Evolutionary conservation across 805 yeast species (phyloP).

Genomic region (Wickerhamomyces hampshirensis): DNA sequence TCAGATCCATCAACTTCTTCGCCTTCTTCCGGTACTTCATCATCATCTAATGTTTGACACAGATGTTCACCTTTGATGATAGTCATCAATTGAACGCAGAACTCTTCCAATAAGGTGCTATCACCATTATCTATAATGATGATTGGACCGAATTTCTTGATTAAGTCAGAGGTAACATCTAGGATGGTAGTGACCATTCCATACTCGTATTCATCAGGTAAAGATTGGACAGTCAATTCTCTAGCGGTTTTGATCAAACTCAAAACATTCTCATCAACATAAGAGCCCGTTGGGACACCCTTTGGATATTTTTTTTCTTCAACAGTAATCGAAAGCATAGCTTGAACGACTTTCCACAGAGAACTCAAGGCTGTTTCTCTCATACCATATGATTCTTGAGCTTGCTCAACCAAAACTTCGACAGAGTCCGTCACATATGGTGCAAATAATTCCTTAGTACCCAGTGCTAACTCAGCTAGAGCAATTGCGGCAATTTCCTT

Average conservation of each 20-base stretch:
- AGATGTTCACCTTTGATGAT: constrained; percentile 79
- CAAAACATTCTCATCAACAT: constrained; percentile 53
- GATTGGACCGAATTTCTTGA: constrained; percentile 65
- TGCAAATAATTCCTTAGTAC: constrained; percentile 77
- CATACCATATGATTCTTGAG: constrained; percentile 84
- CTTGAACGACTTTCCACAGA: constrained; percentile 76
- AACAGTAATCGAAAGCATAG: constrained; percentile 52
- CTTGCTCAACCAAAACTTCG: constrained; percentile 60
- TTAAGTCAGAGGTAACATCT: constrained; percentile 65
- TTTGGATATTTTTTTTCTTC: constrained; percentile 52
- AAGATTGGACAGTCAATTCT: constrained; percentile 52
- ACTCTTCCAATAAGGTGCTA: constrained; percentile 53
- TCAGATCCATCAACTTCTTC: constrained; percentile 55
- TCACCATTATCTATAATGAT: constrained; percentile 59
- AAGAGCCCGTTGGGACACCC: constrained; percentile 58
- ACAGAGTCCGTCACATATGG: constrained; percentile 71
- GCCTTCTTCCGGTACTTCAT: constrained; percentile 49
- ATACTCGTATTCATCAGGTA: constrained; percentile 79
- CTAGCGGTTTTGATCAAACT: constrained; percentile 64
- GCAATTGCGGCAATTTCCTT: constrained; percentile 95
- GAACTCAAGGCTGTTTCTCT: constrained; percentile 81
- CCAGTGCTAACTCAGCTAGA: constrained; percentile 79
- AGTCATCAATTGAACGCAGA: constrained; percentile 67
- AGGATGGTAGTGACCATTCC: constrained; percentile 75
- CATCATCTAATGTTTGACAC: constrained; percentile 75